phyloP scores from a whole-genome alignment of 352 stramenopile species.

The Pilasporangium apinafurcum region DNA sequence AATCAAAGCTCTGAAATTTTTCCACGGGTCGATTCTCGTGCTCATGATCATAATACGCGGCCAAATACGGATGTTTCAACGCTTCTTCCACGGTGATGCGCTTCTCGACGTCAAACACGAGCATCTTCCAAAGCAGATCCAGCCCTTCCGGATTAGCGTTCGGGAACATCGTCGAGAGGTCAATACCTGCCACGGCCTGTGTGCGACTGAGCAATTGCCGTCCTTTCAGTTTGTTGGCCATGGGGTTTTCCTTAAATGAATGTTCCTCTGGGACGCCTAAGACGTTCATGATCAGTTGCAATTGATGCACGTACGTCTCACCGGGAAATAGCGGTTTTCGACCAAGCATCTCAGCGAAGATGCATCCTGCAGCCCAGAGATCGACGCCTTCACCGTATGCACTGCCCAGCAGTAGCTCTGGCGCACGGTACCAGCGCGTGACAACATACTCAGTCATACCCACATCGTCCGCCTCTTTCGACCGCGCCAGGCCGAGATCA shows the following conservation, averaged over 20 bases:
- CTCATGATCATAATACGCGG: conserved; percentile 80
- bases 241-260: conserved; percentile 85
- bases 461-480: conserved; percentile 76
- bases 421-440: conserved; percentile 85
- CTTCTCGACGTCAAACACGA: conserved; percentile 92
- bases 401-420: conserved; percentile 79
- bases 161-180: conserved; percentile 76
- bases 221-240: conserved; percentile 85
- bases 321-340: conserved; percentile 83
- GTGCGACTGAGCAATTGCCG: conserved; percentile 79
- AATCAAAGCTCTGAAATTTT: conserved; percentile 79
- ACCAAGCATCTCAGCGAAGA: conserved; percentile 85
- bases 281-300: conserved; percentile 88
- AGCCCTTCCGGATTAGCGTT: conserved; percentile 82
- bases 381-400: conserved; percentile 82
- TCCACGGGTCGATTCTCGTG: conserved; percentile 61
- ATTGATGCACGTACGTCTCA: conserved; percentile 83
- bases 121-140: conserved; percentile 84
- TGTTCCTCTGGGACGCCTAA: conserved; percentile 81
- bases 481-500: conserved; percentile 92
- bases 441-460: conserved; percentile 92
- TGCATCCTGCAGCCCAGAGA: conserved; percentile 82
- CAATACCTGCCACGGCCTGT: conserved; percentile 72
- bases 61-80: conserved; percentile 95
- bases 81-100: conserved; percentile 95